phyloP scores from a whole-genome alignment of 495 filamentous ascomycete species.

The Penicillium cinerascens region DNA sequence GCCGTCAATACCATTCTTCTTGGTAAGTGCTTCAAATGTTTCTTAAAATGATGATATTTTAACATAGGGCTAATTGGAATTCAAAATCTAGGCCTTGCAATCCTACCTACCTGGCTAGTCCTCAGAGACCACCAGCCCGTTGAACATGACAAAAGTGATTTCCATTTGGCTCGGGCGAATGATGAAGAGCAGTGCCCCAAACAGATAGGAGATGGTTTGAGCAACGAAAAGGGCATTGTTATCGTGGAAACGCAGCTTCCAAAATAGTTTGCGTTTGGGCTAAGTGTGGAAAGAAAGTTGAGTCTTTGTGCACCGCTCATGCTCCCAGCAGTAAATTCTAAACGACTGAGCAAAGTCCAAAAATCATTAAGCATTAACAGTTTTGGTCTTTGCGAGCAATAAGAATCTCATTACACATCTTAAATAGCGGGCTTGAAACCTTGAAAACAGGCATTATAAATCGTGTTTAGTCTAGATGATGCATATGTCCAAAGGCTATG shows the following conservation, averaged over 20 bases:
- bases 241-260: neutral
- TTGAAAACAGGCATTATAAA: neutral
- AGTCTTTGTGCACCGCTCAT: no score
- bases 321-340: no score
- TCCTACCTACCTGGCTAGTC: constrained; percentile 28
- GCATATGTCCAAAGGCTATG: constrained; percentile 8
- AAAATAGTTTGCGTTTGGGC: neutral
- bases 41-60: no score
- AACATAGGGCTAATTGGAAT: neutral
- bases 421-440: no score
- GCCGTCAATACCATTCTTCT: constrained; percentile 49
- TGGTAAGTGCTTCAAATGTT: constrained; percentile 28
- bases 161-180: neutral
- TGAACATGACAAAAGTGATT: constrained; percentile 12
- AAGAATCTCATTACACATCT: no score
- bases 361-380: no score
- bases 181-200: constrained; percentile 8
- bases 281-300: no score
- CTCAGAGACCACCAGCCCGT: constrained; percentile 17
- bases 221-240: neutral
- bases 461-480: neutral
- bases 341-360: no score
- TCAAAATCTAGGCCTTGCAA: constrained; percentile 18
- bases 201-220: neutral
- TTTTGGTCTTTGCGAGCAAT: no score